Evolutionary conservation across 192 early-diverging fungal genomes (phyloP).

Genomic region (Spizellomyces punctatus): DNA sequence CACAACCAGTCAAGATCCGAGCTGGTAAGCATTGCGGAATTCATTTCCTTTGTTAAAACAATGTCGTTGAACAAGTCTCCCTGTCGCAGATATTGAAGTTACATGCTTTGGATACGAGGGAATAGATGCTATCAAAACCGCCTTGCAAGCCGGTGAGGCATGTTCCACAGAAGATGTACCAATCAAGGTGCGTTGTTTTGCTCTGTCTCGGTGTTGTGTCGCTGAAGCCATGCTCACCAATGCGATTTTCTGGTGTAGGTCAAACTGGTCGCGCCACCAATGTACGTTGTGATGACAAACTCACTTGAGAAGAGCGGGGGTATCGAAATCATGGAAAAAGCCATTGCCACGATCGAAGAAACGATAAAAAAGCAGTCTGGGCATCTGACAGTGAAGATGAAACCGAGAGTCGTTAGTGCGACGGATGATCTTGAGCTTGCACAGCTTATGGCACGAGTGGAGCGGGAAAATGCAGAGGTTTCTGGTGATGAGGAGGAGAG

Average conservation of each 20-base stretch:
- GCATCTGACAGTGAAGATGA: conserved; percentile 83
- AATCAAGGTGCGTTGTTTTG: conserved; percentile 57
- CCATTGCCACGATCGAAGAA: conserved; percentile 79
- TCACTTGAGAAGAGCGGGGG: conserved; percentile 82
- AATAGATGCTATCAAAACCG: conserved; percentile 92
- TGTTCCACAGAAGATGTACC: conserved; percentile 74
- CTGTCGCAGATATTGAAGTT: conserved; percentile 78
- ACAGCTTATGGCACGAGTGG: conserved; percentile 82
- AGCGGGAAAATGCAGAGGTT: conserved; percentile 91
- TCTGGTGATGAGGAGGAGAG: conserved; percentile 87
- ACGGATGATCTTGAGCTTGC: conserved; percentile 93
- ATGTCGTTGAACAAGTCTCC: background rate
- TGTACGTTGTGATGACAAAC: conserved; percentile 90
- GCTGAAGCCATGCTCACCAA: background rate
- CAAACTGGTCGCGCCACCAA: conserved; percentile 89
- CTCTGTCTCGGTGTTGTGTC: background rate
- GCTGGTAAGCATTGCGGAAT: conserved; percentile 54
- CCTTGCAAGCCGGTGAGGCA: conserved; percentile 84
- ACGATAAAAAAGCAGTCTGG: conserved; percentile 74
- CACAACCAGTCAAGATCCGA: conserved; percentile 94
- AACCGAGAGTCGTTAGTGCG: conserved; percentile 87
- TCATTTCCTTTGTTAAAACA: background rate
- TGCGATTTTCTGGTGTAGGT: conserved; percentile 39
- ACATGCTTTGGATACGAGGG: conserved; percentile 93
- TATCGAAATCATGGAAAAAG: conserved; percentile 86